These are phyloP conservation scores for Bremia lactucae DNA, from an alignment of 352 stramenopile species.

Conservation along the genomic window DNA sequence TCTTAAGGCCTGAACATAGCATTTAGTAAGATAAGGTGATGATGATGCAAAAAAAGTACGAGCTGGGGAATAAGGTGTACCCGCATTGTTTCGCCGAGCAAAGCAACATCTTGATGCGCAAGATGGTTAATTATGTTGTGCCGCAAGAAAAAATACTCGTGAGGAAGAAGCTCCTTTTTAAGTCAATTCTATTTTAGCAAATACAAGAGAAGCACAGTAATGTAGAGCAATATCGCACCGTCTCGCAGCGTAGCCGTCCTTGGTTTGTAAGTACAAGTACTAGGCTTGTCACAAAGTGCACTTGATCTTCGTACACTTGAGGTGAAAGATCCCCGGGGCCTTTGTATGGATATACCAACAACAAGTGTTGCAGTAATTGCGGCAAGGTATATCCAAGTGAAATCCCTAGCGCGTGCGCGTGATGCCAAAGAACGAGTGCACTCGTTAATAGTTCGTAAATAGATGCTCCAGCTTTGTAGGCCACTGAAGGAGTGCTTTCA, in stretches of 20 bases:
- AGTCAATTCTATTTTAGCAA: constrained; percentile 3
- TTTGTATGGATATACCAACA: constrained; percentile 79
- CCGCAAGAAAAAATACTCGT: constrained; percentile 86
- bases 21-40: constrained; percentile 1
- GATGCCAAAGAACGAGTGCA: constrained; percentile 58
- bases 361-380: constrained; percentile 66
- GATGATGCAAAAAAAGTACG: not conserved
- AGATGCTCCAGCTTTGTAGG: constrained; percentile 28
- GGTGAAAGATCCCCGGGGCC: constrained; percentile 45
- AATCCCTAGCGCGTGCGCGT: constrained; percentile 45
- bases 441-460: constrained; percentile 51
- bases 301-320: constrained; percentile 67
- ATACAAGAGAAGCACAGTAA: not conserved
- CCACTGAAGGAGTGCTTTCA: constrained; percentile 16
- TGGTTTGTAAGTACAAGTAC: constrained; percentile 84
- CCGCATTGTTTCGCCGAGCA: constrained; percentile 58
- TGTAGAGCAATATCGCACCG: constrained; percentile 16
- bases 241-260: constrained; percentile 58
- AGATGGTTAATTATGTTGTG: constrained; percentile 76
- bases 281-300: constrained; percentile 74
- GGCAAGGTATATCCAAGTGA: constrained; percentile 53
- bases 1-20: constrained; percentile 39
- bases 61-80: constrained; percentile 16
- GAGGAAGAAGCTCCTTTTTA: constrained; percentile 68
- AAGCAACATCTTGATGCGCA: constrained; percentile 57